Evolutionary conservation across 2,329 filamentous ascomycete genomes (phyloP).

Genomic region (Cladophialophora bantiana): DNA sequence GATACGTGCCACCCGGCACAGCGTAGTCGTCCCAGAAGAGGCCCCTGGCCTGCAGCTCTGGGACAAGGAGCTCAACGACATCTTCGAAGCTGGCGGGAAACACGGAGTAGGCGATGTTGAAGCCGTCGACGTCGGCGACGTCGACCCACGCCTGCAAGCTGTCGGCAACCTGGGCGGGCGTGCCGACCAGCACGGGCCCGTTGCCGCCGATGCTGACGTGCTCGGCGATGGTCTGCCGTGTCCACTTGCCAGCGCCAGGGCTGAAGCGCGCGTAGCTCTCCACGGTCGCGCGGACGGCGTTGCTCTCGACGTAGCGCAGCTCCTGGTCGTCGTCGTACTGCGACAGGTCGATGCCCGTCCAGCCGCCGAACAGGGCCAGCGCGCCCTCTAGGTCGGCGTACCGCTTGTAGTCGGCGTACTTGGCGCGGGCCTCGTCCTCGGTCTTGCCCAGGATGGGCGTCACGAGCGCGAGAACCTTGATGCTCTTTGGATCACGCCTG

Average conservation of each 20-base stretch:
- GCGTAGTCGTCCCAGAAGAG: constrained; percentile 48
- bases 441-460: constrained; percentile 58
- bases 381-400: constrained; percentile 62
- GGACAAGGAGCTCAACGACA: constrained; percentile 69
- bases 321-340: constrained; percentile 65
- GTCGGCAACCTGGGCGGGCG: constrained; percentile 69
- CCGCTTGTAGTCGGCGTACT: constrained; percentile 58
- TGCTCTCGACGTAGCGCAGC: constrained; percentile 62
- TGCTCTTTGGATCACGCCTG: constrained; percentile 62
- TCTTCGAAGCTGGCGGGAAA: constrained; percentile 73
- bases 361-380: constrained; percentile 63
- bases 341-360: constrained; percentile 67
- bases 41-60: constrained; percentile 60
- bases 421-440: constrained; percentile 61
- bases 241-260: constrained; percentile 39
- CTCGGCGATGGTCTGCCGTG: constrained; percentile 54
- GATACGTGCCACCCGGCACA: constrained; percentile 44
- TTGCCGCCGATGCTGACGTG: constrained; percentile 58
- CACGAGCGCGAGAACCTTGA: constrained; percentile 63
- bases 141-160: constrained; percentile 70
- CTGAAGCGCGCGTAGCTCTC: constrained; percentile 16
- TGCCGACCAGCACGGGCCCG: constrained; percentile 61
- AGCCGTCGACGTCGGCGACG: constrained; percentile 75
- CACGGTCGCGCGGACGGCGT: constrained; percentile 55
- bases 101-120: constrained; percentile 72